A percentile compares a stretch with the other conserved stretches of the same genome.
Conservation (phyloP, 495 filamentous ascomycete species). For the Xylaria cubensis region DNA sequence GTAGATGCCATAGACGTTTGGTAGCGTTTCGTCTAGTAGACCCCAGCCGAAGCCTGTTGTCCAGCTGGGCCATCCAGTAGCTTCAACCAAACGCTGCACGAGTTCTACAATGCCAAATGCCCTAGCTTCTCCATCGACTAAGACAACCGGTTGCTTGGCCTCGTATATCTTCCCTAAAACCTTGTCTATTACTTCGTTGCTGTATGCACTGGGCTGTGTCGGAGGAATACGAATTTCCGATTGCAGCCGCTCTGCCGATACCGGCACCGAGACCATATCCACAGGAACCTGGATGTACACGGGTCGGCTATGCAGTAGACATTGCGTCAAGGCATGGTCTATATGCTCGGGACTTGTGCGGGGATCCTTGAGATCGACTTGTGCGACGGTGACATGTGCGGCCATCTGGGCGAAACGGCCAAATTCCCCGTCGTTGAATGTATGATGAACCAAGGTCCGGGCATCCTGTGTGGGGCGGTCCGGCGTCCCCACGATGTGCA, state of each 20-base stretch:
- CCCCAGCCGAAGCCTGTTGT: constrained; percentile 82
- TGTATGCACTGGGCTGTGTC: constrained; percentile 65
- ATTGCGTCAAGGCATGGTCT: constrained; percentile 72
- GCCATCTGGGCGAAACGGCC: constrained; percentile 76
- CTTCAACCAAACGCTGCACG: constrained; percentile 68
- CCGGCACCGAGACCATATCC: constrained; percentile 73
- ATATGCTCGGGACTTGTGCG: constrained; percentile 68
- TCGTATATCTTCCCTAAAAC: constrained; percentile 69
- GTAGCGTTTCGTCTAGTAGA: constrained; percentile 70
- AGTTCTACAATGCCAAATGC: constrained; percentile 71
- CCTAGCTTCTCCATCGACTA: constrained; percentile 80
- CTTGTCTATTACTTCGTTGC: constrained; percentile 72
- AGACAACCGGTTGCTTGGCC: constrained; percentile 72
- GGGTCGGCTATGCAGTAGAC: constrained; percentile 68
- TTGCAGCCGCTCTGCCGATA: constrained; percentile 64
- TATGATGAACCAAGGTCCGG: constrained; percentile 72
- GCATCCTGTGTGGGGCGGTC: constrained; percentile 53
- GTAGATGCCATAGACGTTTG: constrained; percentile 78
- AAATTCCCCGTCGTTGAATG: constrained; percentile 79
- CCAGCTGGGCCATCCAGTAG: constrained; percentile 71
- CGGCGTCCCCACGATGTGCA: constrained; percentile 74
- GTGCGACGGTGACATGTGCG: constrained; percentile 65
- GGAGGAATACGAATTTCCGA: constrained; percentile 67
- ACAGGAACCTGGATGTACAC: constrained; percentile 79
- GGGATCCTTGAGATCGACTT: constrained; percentile 66